Evolutionary conservation across 441 rosid species (phyloP).

Genomic region (Sinapis alba): DNA sequence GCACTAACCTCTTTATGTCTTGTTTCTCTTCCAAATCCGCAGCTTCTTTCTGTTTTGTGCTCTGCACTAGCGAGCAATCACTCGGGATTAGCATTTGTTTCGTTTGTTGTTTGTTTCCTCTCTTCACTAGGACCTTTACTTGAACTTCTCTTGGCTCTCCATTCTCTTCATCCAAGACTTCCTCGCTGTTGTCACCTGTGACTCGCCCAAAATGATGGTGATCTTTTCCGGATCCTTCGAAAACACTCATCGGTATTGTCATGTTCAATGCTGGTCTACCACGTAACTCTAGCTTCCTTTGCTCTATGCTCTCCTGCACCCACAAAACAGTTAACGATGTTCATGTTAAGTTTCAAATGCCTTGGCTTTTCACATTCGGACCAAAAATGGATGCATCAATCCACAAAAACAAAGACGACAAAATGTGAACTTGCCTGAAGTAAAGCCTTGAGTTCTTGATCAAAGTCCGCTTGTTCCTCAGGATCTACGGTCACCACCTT

Average conservation of each 20-base stretch:
- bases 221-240: conserved; percentile 88
- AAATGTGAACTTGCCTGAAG: conserved; percentile 60
- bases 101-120: conserved; percentile 97
- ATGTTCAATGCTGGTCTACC: conserved; percentile 90
- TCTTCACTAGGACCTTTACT: conserved; percentile 97
- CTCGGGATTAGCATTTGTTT: conserved; percentile 92
- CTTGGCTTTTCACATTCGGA: neutral
- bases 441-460: conserved; percentile 89
- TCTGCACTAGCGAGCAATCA: conserved; percentile 83
- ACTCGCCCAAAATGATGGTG: conserved; percentile 74
- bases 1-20: conserved; percentile 94
- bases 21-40: conserved; percentile 98
- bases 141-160: conserved; percentile 85
- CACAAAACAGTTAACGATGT: conserved; percentile 27
- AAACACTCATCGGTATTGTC: conserved; percentile 92
- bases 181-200: conserved; percentile 82
- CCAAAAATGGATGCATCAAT: conserved; percentile 7
- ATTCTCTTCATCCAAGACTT: conserved; percentile 67
- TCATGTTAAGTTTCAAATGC: neutral
- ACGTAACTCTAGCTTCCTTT: conserved; percentile 84
- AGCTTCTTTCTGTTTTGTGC: conserved; percentile 99
- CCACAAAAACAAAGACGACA: neutral
- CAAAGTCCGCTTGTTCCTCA: conserved; percentile 79
- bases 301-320: conserved; percentile 98
- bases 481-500: conserved; percentile 82